Conservation (phyloP, 805 yeast species). For the Metschnikowia kofuensis region DNA sequence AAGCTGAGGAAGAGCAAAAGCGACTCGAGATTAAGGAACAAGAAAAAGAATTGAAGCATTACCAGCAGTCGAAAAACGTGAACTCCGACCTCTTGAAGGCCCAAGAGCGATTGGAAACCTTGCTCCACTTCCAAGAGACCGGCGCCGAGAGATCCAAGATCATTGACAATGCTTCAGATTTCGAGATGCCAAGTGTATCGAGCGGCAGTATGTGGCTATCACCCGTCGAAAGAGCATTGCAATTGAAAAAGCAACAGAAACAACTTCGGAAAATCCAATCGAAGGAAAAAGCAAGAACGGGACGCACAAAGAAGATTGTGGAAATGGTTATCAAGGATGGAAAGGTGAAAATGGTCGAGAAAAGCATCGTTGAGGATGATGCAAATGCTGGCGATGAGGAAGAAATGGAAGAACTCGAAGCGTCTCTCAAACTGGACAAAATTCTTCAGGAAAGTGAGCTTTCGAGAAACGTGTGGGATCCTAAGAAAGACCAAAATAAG, state of each 20-base stretch:
- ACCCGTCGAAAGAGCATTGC: constrained; percentile 80
- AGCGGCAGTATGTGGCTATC: constrained; percentile 77
- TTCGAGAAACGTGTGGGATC: constrained; percentile 55
- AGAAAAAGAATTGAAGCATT: constrained; percentile 42
- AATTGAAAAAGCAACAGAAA: constrained; percentile 81
- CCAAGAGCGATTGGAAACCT: constrained; percentile 65
- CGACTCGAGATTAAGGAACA: constrained; percentile 39
- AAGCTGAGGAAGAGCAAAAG: constrained; percentile 21
- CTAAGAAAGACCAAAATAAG: constrained; percentile 47
- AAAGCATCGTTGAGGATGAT: constrained; percentile 19
- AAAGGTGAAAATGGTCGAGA: constrained; percentile 65
- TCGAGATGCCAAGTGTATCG: constrained; percentile 54
- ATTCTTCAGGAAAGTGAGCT: constrained; percentile 27
- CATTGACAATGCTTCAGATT: constrained; percentile 91
- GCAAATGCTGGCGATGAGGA: constrained; percentile 30
- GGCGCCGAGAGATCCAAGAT: constrained; percentile 89
- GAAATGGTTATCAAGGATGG: constrained; percentile 81
- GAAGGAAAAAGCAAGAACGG: constrained; percentile 49
- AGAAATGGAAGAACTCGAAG: constrained; percentile 38
- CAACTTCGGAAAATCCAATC: constrained; percentile 63
- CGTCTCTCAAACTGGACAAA: constrained; percentile 23
- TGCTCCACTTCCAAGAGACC: constrained; percentile 78
- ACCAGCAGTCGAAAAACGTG: constrained; percentile 36
- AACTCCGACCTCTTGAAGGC: constrained; percentile 68
- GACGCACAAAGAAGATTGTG: constrained; percentile 71